Percentiles rank a stretch among this genome's conserved stretches.
Conservation (phyloP, 83 land plant genomes). For the Picea engelmannii region DNA sequence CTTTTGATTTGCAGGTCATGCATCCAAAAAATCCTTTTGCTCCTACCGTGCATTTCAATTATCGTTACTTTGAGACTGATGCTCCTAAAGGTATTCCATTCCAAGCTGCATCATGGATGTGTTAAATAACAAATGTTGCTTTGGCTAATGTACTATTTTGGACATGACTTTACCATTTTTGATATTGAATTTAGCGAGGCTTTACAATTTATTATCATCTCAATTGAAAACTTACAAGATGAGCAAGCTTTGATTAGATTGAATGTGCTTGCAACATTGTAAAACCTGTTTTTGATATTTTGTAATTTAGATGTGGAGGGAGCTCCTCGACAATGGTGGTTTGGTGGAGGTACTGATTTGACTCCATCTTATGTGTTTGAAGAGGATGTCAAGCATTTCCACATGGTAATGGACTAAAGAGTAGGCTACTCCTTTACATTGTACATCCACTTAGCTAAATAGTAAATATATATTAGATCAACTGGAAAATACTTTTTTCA, state of each 20-base stretch:
- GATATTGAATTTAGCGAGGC: background rate
- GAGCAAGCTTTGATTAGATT: conserved; percentile 5
- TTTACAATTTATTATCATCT: background rate
- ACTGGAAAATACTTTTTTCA: background rate
- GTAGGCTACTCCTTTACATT: background rate
- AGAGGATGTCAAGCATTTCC: conserved; percentile 95
- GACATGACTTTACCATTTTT: background rate
- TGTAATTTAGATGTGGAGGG: conserved; percentile 77
- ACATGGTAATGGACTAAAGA: conserved; percentile 47
- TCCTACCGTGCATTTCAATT: conserved; percentile 98
- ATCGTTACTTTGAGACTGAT: conserved; percentile 98
- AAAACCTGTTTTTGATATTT: background rate
- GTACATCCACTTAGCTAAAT: background rate
- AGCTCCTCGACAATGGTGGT: conserved; percentile 99
- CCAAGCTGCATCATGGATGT: background rate
- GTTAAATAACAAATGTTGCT: background rate
- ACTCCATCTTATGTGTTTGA: conserved; percentile 97
- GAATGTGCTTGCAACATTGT: conserved; percentile 5
- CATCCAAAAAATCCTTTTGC: conserved; percentile 99
- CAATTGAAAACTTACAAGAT: background rate
- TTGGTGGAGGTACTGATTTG: conserved; percentile 98
- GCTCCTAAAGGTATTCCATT: conserved; percentile 84
- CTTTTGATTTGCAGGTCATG: conserved; percentile 71
- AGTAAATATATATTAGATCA: background rate
- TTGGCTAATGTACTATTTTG: no score